Conservation (phyloP, 2,329 filamentous ascomycete species). For the Fusarium ramigenum region DNA sequence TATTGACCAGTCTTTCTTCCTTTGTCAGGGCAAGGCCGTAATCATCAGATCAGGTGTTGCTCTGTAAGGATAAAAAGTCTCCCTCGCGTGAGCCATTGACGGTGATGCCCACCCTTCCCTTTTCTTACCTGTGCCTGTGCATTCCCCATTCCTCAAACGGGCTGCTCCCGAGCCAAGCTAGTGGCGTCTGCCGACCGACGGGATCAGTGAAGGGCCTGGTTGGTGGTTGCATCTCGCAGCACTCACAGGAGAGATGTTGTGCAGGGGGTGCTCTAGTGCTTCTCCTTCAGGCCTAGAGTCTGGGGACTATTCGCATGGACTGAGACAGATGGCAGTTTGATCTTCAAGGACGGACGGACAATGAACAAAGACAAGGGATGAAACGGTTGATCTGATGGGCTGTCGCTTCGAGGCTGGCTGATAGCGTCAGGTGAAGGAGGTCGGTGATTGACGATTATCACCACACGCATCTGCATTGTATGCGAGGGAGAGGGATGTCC, state of each 20-base stretch:
- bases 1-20: conserved; percentile 5
- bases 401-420: conserved; percentile 18
- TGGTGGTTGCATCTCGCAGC: conserved; percentile 3
- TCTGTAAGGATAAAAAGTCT: background rate
- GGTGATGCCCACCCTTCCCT: conserved; percentile 26
- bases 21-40: background rate
- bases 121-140: conserved; percentile 12
- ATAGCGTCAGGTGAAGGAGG: conserved; percentile 32
- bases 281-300: background rate
- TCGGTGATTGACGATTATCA: conserved; percentile 15
- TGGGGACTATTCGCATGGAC: conserved; percentile 16
- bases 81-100: conserved; percentile 18
- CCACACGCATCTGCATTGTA: conserved; percentile 9
- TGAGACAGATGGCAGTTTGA: conserved; percentile 31
- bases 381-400: conserved; percentile 18
- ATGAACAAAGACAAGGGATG: conserved; percentile 8
- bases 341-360: conserved; percentile 4
- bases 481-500: conserved; percentile 17
- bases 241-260: conserved; percentile 12
- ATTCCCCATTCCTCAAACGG: conserved; percentile 43
- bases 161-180: conserved; percentile 38
- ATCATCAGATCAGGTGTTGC: conserved; percentile 3
- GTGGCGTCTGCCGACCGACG: conserved; percentile 34
- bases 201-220: conserved; percentile 1
- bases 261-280: conserved; percentile 28